Conservation (phyloP, 495 filamentous ascomycete genomes). For the Thozetella sp. region DNA sequence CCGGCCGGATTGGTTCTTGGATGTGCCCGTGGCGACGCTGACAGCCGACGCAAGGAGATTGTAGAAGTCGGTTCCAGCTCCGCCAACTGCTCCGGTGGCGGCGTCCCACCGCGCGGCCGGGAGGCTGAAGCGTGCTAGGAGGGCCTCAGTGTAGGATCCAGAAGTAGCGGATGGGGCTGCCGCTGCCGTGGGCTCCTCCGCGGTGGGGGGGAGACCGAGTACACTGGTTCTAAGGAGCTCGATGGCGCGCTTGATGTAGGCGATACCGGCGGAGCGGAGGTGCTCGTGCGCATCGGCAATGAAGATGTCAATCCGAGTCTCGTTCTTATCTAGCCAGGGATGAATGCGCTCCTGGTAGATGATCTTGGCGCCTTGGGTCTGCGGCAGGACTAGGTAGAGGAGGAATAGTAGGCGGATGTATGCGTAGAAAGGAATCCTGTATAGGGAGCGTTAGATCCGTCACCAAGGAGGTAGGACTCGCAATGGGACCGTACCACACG, state of each 20-base stretch:
- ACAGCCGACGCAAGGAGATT: constrained; percentile 74
- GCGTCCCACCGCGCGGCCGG: constrained; percentile 54
- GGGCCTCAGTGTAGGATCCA: constrained; percentile 73
- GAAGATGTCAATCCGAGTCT: constrained; percentile 85
- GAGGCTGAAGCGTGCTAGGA: constrained; percentile 84
- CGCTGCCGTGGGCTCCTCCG: constrained; percentile 38
- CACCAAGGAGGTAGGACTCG: no score
- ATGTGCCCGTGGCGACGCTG: constrained; percentile 27
- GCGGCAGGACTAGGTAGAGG: constrained; percentile 95
- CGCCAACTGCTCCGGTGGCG: constrained; percentile 31
- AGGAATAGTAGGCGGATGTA: constrained; percentile 87
- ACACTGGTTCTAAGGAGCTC: constrained; percentile 74
- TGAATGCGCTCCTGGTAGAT: constrained; percentile 85
- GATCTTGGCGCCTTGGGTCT: constrained; percentile 85
- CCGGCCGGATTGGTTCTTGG: constrained; percentile 32
- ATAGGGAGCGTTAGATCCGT: no score
- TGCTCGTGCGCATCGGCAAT: constrained; percentile 82
- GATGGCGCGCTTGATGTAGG: constrained; percentile 78
- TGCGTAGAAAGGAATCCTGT: constrained; percentile 89
- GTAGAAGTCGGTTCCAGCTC: constrained; percentile 67
- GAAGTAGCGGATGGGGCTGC: constrained; percentile 44
- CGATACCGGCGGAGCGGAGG: constrained; percentile 74
- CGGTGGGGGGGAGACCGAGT: constrained; percentile 63
- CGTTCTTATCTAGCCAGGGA: constrained; percentile 86
- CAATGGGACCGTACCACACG: constrained; percentile 68